Evolutionary conservation across 352 stramenopile genomes (phyloP).

Genomic region (Phytophthora fragariaefolia): DNA sequence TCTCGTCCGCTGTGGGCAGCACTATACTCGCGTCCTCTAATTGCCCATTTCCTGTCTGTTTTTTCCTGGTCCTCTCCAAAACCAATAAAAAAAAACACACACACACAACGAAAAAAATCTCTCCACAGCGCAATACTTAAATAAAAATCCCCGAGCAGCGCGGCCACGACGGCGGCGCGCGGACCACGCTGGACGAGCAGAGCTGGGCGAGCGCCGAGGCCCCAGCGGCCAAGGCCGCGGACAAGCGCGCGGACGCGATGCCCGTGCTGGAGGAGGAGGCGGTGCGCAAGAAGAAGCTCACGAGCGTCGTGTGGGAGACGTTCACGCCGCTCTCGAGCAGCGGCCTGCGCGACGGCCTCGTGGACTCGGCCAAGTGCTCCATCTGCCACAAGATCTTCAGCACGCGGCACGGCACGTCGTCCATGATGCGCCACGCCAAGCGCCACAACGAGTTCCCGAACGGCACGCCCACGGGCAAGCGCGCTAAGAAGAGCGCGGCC

Average conservation of each 20-base stretch:
- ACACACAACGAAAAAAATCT: too few species aligned
- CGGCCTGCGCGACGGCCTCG: constrained; percentile 66
- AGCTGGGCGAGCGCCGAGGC: constrained; percentile 28
- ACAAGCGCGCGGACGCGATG: constrained; percentile 63
- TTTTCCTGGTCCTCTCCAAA: too few species aligned
- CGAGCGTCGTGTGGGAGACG: constrained; percentile 83
- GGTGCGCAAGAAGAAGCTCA: constrained; percentile 83
- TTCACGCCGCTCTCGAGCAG: constrained; percentile 77
- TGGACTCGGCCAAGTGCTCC: constrained; percentile 79
- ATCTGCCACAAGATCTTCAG: constrained; percentile 83
- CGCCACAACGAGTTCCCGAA: constrained; percentile 76
- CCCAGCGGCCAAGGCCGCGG: constrained; percentile 24
- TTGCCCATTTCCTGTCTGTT: too few species aligned
- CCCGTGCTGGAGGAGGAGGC: constrained; percentile 62
- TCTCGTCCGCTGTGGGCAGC: neutral
- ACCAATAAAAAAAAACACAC: too few species aligned
- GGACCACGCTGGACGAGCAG: constrained; percentile 30
- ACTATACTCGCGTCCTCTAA: constrained; percentile 15
- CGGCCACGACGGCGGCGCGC: constrained; percentile 20
- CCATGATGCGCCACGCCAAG: constrained; percentile 87
- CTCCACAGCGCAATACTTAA: too few species aligned
- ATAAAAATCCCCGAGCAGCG: constrained; percentile 10
- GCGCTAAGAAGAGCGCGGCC: constrained; percentile 50
- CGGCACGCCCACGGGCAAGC: constrained; percentile 52
- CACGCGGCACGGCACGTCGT: constrained; percentile 81